Evolutionary conservation across 768 basidiomycete species (phyloP), one percentile per base, ranked within the genome.

Genomic region (Phaeotremella fagi): DNA sequence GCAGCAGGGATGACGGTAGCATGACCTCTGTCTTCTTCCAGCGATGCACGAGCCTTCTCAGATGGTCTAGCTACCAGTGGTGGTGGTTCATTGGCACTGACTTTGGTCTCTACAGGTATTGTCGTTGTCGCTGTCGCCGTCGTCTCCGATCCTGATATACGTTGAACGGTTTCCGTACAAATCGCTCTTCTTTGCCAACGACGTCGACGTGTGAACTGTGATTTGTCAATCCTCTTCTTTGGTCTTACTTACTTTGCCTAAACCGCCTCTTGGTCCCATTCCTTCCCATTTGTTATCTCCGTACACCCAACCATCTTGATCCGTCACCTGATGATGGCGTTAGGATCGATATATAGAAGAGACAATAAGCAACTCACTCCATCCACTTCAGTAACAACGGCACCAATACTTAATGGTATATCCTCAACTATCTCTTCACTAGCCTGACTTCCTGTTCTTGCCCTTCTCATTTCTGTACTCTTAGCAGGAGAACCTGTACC

Each of bases 211-310:
- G 90, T 94, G 72, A 87, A 92, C 84, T 88, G 54, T 12, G 24
- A 52, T 4, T 1, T 6, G 20, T 9, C 6, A 6, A 25, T 44
- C 12, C 14, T 22, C 11, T 22, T 26, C 7, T 26, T 37, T 35
- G 11, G 15, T 24, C 14, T 3, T 4, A 63, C 68, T 56, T 41
- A 75, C 74, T 78, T 91, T 91, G 72, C 90, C 87, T 76, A 92
- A 81, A 4, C 89, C 88, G 44, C 88, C 88, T 61, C 84, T 86
- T 50, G 78, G 77, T 49, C 82, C 84, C 41, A 81, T 78, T 18
- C 77, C 80, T 68, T 95, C 90, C 91, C 91, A 97, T 71, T 95
- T 94, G 72, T 97, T 97, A 62, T 92, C 91, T 1, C 84, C 86
- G 65, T 90, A 95, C 4, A 90, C 81, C 91, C 91, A 97, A 3